phyloP scores from a whole-genome alignment of 2,329 filamentous ascomycete genomes.

The Magnaporthiopsis poae region DNA sequence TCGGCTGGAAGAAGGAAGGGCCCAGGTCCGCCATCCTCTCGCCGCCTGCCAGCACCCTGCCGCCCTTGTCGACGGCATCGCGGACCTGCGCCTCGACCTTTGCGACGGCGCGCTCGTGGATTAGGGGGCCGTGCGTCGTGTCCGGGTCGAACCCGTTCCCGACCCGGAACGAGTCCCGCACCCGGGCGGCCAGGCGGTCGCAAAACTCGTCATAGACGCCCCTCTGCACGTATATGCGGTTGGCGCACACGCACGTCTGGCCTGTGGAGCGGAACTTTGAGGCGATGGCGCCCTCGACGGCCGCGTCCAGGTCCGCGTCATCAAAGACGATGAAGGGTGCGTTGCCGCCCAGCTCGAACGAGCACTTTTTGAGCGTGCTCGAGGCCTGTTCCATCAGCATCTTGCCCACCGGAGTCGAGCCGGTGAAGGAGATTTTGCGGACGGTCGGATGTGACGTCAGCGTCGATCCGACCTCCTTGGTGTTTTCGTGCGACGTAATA shows the following conservation, averaged over 20 bases:
- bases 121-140: conserved; percentile 70
- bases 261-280: conserved; percentile 92
- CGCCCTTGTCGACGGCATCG: conserved; percentile 71
- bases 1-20: conserved; percentile 79
- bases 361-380: conserved; percentile 69
- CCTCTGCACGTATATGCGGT: conserved; percentile 70
- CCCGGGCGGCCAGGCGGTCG: conserved; percentile 58
- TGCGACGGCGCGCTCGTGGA: conserved; percentile 69
- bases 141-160: conserved; percentile 62
- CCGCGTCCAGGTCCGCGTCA: conserved; percentile 77
- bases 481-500: conserved; percentile 71
- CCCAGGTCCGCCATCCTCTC: conserved; percentile 65
- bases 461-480: conserved; percentile 63
- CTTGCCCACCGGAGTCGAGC: conserved; percentile 60
- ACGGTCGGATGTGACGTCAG: conserved; percentile 69
- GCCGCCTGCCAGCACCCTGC: conserved; percentile 64
- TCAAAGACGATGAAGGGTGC: conserved; percentile 96
- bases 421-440: conserved; percentile 90
- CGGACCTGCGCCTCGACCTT: conserved; percentile 74
- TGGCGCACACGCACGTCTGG: conserved; percentile 89
- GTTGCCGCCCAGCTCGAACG: conserved; percentile 88
- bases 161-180: conserved; percentile 60
- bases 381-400: conserved; percentile 83
- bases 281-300: conserved; percentile 70
- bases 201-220: conserved; percentile 71